Conservation (phyloP, 129 eudicot species). For the Flaveria brownii region DNA sequence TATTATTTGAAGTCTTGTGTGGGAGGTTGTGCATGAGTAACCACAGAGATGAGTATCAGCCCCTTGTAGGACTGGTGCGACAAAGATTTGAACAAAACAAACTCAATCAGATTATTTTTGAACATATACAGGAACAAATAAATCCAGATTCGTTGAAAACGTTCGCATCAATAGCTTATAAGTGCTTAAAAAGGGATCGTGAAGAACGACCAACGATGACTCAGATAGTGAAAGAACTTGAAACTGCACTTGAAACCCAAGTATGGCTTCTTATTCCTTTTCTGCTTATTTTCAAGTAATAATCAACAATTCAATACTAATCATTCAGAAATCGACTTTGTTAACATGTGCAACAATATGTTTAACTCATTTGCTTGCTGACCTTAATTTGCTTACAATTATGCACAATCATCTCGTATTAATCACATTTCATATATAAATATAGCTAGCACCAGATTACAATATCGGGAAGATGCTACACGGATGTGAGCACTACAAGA, state of each 20-base stretch:
- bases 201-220: constrained; percentile 16
- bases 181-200: neutral
- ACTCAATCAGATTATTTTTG: neutral
- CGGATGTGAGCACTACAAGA: constrained; percentile 72
- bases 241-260: constrained; percentile 9
- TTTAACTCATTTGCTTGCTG: too few species aligned
- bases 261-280: constrained; percentile 4
- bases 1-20: constrained; percentile 21
- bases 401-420: neutral
- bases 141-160: constrained; percentile 6
- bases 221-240: constrained; percentile 8
- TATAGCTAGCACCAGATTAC: neutral
- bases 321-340: neutral
- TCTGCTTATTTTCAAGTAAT: neutral
- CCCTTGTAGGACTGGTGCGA: neutral
- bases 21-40: neutral
- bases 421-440: neutral
- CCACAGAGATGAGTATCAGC: neutral
- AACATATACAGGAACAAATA: constrained; percentile 2
- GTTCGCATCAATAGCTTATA: constrained; percentile 11
- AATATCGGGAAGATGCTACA: neutral
- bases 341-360: neutral
- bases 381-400: too few species aligned
- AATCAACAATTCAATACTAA: neutral
- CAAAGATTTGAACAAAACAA: constrained; percentile 16